Base-by-base conservation (phyloP, 257 asterid species). In the Lantana camara region DNA sequence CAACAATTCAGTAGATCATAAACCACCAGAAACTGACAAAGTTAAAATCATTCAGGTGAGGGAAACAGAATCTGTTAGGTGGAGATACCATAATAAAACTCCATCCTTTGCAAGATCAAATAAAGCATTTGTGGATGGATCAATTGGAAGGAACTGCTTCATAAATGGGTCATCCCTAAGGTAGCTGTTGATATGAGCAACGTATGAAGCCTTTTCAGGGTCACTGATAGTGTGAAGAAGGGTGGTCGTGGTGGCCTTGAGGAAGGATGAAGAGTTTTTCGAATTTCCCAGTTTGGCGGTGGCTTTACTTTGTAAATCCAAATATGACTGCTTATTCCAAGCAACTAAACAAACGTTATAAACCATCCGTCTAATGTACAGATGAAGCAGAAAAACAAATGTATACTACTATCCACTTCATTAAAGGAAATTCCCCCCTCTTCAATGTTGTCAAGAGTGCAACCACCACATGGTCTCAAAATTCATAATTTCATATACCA, bases 71-170 rank as follows among this genome's bases (percentile, higher is more conserved):
- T 62, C 68, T 29, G 61, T 69, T 30, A 20, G 57, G 62, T 45
- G 54, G 63, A 73, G 71, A 57, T 91, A 91, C 97, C 97, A 91
- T 77, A 91, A 70, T 49, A 91, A 84, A 70, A 90, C 97, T 74
- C 97, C 96, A 78, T 85, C 97, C 78, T 87, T 82, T 51, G 96
- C 95, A 54, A 88, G 91, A 68, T 91, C 96, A 75, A 88, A 91
- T 51, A 91, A 75, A 65, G 85, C 89, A 71, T 82, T 88, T 48
- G 91, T 63, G 48, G 77, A 73, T 27, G 91, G 85, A 79, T 89
- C 96, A 10, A 89, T 79, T 9, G 98, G 97, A 76, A 93, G 98
- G 77, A 87, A 93, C 55, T 93, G 97, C 86, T 85, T 80, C 78
- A 89, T 52, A 75, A 93, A 89, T 5, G 95, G 91, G 73, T 93